Conservation (phyloP, 768 basidiomycete species). For the Boletus sp. region DNA sequence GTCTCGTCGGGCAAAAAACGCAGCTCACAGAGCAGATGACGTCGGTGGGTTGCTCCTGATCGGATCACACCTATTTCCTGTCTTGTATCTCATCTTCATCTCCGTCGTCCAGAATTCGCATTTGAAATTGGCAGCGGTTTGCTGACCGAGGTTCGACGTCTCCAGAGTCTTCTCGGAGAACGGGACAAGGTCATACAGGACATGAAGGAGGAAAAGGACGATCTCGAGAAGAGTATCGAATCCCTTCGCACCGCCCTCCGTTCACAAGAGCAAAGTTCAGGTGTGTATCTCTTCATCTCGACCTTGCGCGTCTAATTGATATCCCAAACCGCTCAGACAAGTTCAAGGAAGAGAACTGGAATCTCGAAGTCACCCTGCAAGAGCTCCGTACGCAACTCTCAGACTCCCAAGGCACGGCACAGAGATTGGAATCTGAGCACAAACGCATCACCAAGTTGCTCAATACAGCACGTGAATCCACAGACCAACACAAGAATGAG, state of each 20-base stretch:
- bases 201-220: constrained; percentile 90
- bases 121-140: constrained; percentile 96
- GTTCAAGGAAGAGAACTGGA: constrained; percentile 99
- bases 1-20: constrained; percentile 87
- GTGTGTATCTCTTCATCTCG: constrained; percentile 39
- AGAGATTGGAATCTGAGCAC: constrained; percentile 78
- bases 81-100: constrained; percentile 13
- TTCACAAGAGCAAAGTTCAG: constrained; percentile 77
- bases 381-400: constrained; percentile 72
- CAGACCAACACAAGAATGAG: constrained; percentile 87
- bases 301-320: neutral
- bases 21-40: constrained; percentile 85
- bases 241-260: constrained; percentile 68
- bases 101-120: constrained; percentile 74
- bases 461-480: constrained; percentile 65
- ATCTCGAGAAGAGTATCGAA: constrained; percentile 78
- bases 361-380: constrained; percentile 90
- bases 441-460: constrained; percentile 78
- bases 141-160: constrained; percentile 84
- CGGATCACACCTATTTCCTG: constrained; percentile 1
- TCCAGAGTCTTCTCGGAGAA: constrained; percentile 89
- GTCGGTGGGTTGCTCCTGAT: constrained; percentile 57
- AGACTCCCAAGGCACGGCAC: constrained; percentile 61
- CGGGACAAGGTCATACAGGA: constrained; percentile 91
- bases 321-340: constrained; percentile 55